A percentile compares a stretch with the other conserved stretches of the same genome.
phyloP scores from a whole-genome alignment of 2,329 filamentous ascomycete genomes.

The Fusarium haematococcum region DNA sequence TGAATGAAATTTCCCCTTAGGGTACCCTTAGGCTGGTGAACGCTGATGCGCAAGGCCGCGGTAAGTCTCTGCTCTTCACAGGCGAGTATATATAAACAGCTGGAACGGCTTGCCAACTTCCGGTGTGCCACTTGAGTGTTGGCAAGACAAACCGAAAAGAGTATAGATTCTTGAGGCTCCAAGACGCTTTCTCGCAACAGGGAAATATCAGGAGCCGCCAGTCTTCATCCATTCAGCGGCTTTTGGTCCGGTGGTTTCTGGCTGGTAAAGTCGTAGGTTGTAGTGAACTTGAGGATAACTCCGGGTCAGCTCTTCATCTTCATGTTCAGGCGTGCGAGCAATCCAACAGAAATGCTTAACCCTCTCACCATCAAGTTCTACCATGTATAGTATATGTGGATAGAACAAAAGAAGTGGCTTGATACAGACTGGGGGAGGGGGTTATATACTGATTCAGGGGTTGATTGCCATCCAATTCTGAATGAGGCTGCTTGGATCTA shows the following conservation, averaged over 20 bases:
- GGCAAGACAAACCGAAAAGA: neutral
- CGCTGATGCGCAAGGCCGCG: neutral
- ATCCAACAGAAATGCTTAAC: neutral
- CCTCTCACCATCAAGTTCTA: neutral
- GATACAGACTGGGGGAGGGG: neutral
- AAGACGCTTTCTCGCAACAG: neutral
- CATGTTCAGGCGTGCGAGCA: neutral
- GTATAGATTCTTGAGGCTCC: neutral
- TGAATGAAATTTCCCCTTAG: rapidly evolving
- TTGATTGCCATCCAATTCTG: neutral
- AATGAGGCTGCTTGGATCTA: neutral
- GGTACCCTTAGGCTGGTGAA: too few relatives aligned
- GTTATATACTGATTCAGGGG: neutral
- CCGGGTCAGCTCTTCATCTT: neutral
- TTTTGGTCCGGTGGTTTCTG: neutral
- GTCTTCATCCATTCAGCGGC: neutral
- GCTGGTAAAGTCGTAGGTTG: neutral
- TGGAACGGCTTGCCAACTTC: neutral
- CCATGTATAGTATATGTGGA: neutral
- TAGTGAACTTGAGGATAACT: neutral
- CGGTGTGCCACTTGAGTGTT: neutral
- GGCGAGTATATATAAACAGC: neutral
- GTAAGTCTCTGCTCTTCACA: neutral
- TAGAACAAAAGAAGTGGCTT: neutral
- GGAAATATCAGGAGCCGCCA: neutral